Base-by-base conservation (phyloP, 78 protist genomes). In the Chrysochromulina tobinii region DNA sequence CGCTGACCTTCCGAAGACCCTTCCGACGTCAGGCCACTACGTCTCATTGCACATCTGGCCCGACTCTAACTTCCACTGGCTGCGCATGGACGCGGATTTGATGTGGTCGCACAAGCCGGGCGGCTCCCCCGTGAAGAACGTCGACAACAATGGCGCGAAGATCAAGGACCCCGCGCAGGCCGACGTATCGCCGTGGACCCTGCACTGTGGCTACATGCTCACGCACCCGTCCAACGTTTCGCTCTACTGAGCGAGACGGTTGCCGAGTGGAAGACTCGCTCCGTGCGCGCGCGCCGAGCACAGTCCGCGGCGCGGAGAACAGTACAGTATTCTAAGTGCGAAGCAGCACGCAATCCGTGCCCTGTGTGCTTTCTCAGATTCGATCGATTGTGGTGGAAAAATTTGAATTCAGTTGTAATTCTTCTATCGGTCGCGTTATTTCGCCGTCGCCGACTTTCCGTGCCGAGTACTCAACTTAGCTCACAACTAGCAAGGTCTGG, bases 41-140 rank as follows among this genome's bases (percentile, higher is more conserved):
- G 87, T 81, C 17, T 6, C 58, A 5, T 81, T 85, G 67, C 67
- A 38, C 69, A 85, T 85, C 48, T 85, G 89, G 89, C 89, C 89
- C 58, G 15, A 85, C 21, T 53, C 89, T 66, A 85, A 85, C 69
- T 85, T 85, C 89, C 89, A 85, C 89, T 85, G 89, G 89, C 17
- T 85, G 23, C 66, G 89, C 58, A 85, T 23, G 89, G 89, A 85
- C 50, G 55, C 77, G 17, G 38, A 58, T 66, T 18, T 15, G 17
- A 15, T 6, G 20, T 85, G 89, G 89, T 55, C 67, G 55, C 89
- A 85, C 69, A 85, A 85, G 69, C 89, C 89, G 11, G 89, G 89
- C 51, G 69, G 69, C 25, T 23, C 89, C 17, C 77, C 89, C n/a
- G 89, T 85, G 89, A 11, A 66, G 12, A 23, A 85, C 15, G 67